A percentile compares a stretch with the other conserved stretches of the same genome.
phyloP scores from a whole-genome alignment of 768 basidiomycete genomes.

The Leccinum subgranulosum region DNA sequence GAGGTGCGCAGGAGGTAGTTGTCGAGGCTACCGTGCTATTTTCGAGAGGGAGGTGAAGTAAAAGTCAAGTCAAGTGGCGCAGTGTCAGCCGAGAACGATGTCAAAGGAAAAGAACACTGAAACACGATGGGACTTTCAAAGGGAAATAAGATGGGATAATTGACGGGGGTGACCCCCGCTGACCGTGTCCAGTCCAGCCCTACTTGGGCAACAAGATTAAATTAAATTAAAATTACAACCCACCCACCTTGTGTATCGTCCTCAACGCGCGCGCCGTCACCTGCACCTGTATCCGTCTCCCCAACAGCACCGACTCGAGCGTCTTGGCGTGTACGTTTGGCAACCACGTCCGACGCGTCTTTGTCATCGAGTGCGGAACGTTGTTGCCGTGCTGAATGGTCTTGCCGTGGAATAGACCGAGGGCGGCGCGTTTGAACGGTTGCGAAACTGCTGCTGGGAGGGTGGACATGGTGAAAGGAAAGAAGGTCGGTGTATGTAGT shows the following conservation, averaged over 20 bases:
- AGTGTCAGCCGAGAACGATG: neutral
- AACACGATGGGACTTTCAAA: no score
- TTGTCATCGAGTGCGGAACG: slow-evolving; percentile 84
- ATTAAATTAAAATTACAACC: slow-evolving; percentile 1
- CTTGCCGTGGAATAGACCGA: slow-evolving; percentile 82
- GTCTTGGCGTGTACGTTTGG: slow-evolving; percentile 84
- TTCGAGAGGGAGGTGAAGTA: neutral
- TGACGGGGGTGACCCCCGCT: no score
- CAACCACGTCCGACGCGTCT: slow-evolving; percentile 84
- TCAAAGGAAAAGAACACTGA: no score
- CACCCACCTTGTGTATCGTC: slow-evolving; percentile 75
- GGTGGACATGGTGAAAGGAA: slow-evolving; percentile 11
- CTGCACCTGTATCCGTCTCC: slow-evolving; percentile 57
- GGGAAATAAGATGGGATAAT: no score
- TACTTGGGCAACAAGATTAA: neutral
- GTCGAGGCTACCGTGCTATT: slow-evolving; percentile 67
- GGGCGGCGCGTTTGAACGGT: slow-evolving; percentile 78
- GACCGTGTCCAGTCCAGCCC: no score
- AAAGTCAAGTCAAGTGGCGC: neutral
- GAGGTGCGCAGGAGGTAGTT: slow-evolving; percentile 56
- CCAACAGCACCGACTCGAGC: slow-evolving; percentile 63
- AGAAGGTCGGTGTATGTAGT: neutral
- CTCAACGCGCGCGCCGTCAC: slow-evolving; percentile 73
- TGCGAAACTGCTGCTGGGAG: slow-evolving; percentile 42
- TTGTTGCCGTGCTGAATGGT: slow-evolving; percentile 82